These are phyloP conservation scores for Tothia fuscella DNA, from an alignment of 2,329 filamentous ascomycete genomes.

Conservation along the genomic window DNA sequence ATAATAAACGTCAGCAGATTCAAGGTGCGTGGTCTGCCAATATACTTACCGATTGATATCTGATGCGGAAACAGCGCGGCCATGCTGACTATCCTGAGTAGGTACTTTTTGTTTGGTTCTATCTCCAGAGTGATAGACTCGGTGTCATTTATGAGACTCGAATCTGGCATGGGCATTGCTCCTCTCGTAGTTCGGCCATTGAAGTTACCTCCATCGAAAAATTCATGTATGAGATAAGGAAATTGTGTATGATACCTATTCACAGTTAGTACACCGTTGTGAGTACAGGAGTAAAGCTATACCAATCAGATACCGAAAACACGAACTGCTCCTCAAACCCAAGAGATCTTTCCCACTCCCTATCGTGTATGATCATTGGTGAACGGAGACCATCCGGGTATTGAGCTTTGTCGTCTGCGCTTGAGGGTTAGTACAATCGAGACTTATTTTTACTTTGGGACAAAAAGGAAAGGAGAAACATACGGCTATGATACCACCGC, in stretches of 20 bases:
- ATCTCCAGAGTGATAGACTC: conserved; percentile 33
- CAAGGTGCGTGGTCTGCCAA: no score
- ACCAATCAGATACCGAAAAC: conserved; percentile 61
- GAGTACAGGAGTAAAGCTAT: conserved; percentile 43
- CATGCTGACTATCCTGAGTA: conserved; percentile 36
- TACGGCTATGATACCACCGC: conserved; percentile 52
- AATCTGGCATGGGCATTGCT: background rate
- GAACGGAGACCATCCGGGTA: conserved; percentile 59
- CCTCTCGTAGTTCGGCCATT: background rate
- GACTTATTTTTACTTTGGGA: no score
- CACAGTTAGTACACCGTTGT: conserved; percentile 38
- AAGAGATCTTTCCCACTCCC: conserved; percentile 33
- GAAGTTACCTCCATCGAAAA: background rate
- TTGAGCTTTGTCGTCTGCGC: conserved; percentile 44
- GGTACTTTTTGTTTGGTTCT: conserved; percentile 44
- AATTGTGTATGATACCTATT: background rate
- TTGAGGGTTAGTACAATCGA: no score
- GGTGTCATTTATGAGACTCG: conserved; percentile 47
- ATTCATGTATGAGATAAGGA: background rate
- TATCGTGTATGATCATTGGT: conserved; percentile 53
- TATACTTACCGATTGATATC: background rate
- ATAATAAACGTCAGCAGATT: background rate
- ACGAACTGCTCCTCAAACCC: conserved; percentile 48
- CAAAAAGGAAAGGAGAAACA: background rate
- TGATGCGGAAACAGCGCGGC: background rate